phyloP scores from a whole-genome alignment of 768 basidiomycete genomes.

The Kwoniella newhampshirensis region DNA sequence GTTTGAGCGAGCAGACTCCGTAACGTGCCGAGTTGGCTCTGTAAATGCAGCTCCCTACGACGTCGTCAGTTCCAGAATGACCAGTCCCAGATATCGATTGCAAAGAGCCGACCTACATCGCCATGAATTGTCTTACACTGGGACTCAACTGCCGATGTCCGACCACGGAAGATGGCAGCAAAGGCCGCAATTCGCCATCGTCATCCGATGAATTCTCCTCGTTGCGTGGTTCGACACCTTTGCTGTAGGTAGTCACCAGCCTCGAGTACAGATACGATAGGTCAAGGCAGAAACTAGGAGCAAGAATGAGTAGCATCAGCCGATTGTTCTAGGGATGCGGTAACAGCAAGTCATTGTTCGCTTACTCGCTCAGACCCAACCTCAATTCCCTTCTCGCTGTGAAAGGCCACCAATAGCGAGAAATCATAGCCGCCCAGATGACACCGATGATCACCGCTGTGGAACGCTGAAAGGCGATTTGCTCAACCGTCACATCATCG shows the following conservation, averaged over 20 bases:
- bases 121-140: constrained; percentile 69
- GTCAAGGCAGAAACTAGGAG: constrained; percentile 78
- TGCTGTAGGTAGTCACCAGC: constrained; percentile 78
- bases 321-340: neutral
- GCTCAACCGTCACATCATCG: constrained; percentile 61
- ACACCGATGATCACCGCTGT: constrained; percentile 80
- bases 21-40: constrained; percentile 82
- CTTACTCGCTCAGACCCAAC: constrained; percentile 81
- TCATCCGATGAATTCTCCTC: neutral
- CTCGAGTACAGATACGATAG: constrained; percentile 93
- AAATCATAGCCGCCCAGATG: constrained; percentile 83
- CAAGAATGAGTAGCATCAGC: neutral
- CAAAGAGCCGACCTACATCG: constrained; percentile 63
- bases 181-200: constrained; percentile 47
- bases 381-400: constrained; percentile 87
- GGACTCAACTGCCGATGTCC: constrained; percentile 32
- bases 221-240: constrained; percentile 36
- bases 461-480: constrained; percentile 75
- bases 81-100: too few relatives aligned
- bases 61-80: neutral
- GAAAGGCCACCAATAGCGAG: constrained; percentile 91
- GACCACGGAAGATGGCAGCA: constrained; percentile 25
- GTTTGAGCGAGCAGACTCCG: constrained; percentile 83
- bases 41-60: constrained; percentile 89
- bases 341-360: constrained; percentile 11